Base-by-base conservation (phyloP, 169 alveolate species). In the Eimeria maxima region DNA sequence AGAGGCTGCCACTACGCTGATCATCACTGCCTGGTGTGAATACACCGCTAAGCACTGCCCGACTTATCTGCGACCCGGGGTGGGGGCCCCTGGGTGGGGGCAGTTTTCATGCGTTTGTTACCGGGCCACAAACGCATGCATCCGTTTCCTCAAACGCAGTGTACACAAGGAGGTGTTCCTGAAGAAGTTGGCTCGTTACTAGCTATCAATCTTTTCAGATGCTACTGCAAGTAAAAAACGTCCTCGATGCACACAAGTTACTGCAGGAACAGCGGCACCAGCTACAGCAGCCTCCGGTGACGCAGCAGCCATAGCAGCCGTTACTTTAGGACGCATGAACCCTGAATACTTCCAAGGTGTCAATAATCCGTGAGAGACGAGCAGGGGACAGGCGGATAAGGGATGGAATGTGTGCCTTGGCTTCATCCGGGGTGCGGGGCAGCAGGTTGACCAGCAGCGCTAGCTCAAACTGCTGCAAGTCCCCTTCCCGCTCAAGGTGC, bases 351-450 rank as follows among this genome's bases (percentile, higher is more conserved):
- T 95, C 97, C 38, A 96, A 96, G 44, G 94, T 95, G 90, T 95
- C 97, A 53, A 96, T 74, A 42, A 96, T 95, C 42, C 97, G 97
- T 38, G 95, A 87, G 4, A 96, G 90, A 33, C 97, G 96, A 44
- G 95, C 97, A 5, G 93, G 95, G 38, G 96, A 90, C 63, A 96
- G 73, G 14, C 97, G 96, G 83, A 89, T 95, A 38, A 96, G 95
- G 7, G 97, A 95, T n/a, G 97, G 97, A 60, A 96, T 96, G 57
- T 95, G 97, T 44, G 96, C 97, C 96, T 97, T 97, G n/a, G 99
- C 99, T 78, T 98, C 99, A 83, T 97, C 98, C 3, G 97, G 97
- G 6, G 99, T 97, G 83, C 97, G 98, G 38, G 99, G 99, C 29
- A 98, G 95, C 38, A 98, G 95, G 83, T 98, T 98, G 22, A 98